Conservation (phyloP, 768 basidiomycete species). For the Lactifluus pinguis region DNA sequence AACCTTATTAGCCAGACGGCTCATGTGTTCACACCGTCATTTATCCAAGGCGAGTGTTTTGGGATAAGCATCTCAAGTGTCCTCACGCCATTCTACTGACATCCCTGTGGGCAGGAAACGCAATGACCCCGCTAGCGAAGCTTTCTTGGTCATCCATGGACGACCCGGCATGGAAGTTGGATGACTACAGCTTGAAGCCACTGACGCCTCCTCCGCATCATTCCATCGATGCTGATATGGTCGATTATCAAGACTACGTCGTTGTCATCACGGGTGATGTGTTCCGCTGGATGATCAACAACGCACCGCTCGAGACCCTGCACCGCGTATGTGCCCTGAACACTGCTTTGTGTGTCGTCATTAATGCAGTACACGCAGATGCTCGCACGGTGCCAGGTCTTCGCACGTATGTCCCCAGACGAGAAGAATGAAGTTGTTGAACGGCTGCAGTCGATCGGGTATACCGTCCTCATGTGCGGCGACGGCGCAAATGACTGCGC, state of each 20-base stretch:
- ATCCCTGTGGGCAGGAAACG: conserved; percentile 37
- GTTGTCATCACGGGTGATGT: conserved; percentile 91
- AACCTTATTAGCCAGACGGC: conserved; percentile 79
- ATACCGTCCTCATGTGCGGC: conserved; percentile 96
- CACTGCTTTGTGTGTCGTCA: not conserved
- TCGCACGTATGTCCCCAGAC: conserved; percentile 98
- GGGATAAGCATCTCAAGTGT: not conserved
- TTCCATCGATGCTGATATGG: conserved; percentile 59
- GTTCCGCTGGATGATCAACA: conserved; percentile 97
- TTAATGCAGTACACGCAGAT: conserved; percentile 44
- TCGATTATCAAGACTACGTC: conserved; percentile 79
- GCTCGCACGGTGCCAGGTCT: conserved; percentile 94
- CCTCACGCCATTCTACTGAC: not conserved
- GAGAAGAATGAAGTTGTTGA: conserved; percentile 99
- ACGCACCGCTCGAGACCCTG: conserved; percentile 87
- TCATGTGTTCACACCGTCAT: conserved; percentile 79
- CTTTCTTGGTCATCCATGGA: conserved; percentile 92
- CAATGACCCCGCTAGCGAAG: conserved; percentile 43
- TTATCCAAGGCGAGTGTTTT: conserved; percentile 50
- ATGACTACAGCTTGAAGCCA: conserved; percentile 83
- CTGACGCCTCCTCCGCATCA: conserved; percentile 60
- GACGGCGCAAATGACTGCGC: conserved; percentile 99
- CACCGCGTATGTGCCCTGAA: conserved; percentile 58
- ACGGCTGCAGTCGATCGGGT: conserved; percentile 84
- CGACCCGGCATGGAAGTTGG: conserved; percentile 74